A percentile compares a stretch with the other conserved stretches of the same genome.
Conservation (phyloP, 768 basidiomycete genomes). For the Podaxis sp. region DNA sequence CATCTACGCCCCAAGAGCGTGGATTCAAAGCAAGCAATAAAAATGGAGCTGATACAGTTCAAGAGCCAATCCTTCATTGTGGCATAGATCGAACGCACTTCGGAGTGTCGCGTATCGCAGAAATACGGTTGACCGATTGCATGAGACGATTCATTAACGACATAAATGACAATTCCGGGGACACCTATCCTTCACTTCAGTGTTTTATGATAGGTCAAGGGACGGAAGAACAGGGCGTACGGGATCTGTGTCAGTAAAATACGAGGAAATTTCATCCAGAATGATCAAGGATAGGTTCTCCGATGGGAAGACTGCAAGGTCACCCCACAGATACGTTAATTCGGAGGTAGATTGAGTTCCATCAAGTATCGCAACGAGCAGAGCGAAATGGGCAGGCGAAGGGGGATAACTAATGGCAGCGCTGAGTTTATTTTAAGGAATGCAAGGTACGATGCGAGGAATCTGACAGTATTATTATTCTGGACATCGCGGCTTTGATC, state of each 20-base stretch:
- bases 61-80: not conserved
- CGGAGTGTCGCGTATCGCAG: not conserved
- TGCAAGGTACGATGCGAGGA: conserved; percentile 1
- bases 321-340: conserved; percentile 1
- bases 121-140: conserved; percentile 3
- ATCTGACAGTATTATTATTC: conserved; percentile 56
- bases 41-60: not conserved
- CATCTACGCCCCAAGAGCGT: not conserved
- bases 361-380: conserved; percentile 50
- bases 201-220: not conserved
- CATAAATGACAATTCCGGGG: not conserved
- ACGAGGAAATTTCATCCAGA: conserved; percentile 59
- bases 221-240: conserved; percentile 15
- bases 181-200: not conserved
- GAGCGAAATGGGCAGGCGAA: conserved; percentile 53
- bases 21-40: conserved; percentile 13
- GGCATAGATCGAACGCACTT: not conserved
- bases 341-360: conserved; percentile 8
- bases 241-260: conserved; percentile 34
- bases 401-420: conserved; percentile 57
- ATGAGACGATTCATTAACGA: conserved; percentile 9
- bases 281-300: conserved; percentile 44
- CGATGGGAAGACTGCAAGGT: conserved; percentile 11
- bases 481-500: conserved; percentile 35
- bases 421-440: conserved; percentile 17